Evolutionary conservation across 1,284 basidiomycete species (phyloP).

Genomic region (Trichosporon asahii): DNA sequence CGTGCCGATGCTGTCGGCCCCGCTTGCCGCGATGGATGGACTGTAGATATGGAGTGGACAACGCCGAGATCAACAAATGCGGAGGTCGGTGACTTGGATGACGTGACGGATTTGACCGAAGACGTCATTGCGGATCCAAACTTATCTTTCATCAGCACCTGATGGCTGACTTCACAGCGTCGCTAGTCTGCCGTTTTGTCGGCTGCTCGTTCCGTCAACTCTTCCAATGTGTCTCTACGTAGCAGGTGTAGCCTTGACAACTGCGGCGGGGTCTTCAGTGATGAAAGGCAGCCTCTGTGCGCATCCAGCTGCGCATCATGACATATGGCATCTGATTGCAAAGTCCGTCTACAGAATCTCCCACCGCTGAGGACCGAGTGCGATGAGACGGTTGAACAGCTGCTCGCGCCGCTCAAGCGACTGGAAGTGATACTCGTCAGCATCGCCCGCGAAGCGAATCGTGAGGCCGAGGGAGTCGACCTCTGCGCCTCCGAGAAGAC

Average conservation of each 20-base stretch:
- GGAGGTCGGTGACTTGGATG: background rate
- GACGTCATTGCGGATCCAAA: background rate
- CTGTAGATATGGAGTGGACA: background rate
- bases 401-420: slow-evolving; percentile 51
- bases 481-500: slow-evolving; percentile 50
- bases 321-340: no score
- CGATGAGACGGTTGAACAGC: slow-evolving; percentile 50
- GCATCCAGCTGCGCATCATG: no score
- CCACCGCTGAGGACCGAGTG: slow-evolving; percentile 52
- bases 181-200: no score
- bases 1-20: no score
- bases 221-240: no score
- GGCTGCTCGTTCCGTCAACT: no score
- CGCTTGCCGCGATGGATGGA: background rate
- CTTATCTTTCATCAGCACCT: no score
- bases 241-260: no score
- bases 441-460: slow-evolving; percentile 32
- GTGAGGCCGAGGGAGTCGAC: slow-evolving; percentile 50
- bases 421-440: slow-evolving; percentile 45
- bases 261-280: no score
- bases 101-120: no score
- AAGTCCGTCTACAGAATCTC: slow-evolving; percentile 35
- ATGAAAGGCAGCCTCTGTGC: no score
- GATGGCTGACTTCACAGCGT: no score
- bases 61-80: background rate